Evolutionary conservation across 106 monocot genomes (phyloP), one percentile per base, ranked within the genome.

Genomic region (Dendrobium chrysotoxum): DNA sequence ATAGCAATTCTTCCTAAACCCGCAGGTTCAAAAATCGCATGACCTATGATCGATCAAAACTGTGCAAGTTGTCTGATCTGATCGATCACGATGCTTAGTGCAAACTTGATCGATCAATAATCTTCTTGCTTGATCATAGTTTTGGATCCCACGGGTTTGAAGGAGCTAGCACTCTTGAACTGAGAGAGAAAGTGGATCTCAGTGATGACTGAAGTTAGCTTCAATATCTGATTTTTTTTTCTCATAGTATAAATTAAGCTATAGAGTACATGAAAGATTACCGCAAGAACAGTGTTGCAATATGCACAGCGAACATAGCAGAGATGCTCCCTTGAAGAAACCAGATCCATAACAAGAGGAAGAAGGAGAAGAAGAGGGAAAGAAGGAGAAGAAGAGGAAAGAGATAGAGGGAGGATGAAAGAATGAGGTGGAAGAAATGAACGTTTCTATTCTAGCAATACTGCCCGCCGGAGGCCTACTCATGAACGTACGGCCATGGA

Each of bases 261-360:
- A 15, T 50, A 13, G 31, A 41, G 40, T 4, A 2, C 2, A 35
- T 12, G 38, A 26, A 23, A 18, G 25, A 78, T 71, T 83, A 83
- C 83, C 72, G 78, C 79, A 50, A 83, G 83, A 72, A 83, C 83
- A 30, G 83, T 83, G 83, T 44, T 79, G 42, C 83, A 83, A 40
- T 83, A 83, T 50, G 79, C 79, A 47, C 83, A 83, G 16, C 83
- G 83, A 72, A 83, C 83, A 23, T 83, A 83, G 79, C 83, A 83
- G 26, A 83, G 78, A 50, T 83, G 83, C 21, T 83, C 83, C 23
- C 72, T 77, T 8, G 83, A 78, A 72, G 83, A 13, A 72, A 73
- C 83, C 41, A 74, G 46, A 74, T 83, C 83, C 83, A 83, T 83
- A n/a, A 78, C 9, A 42, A 53, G 42, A 75, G 45, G 39, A 31